phyloP scores from a whole-genome alignment of 2,329 filamentous ascomycete genomes.

The Monosporascus sp. region DNA sequence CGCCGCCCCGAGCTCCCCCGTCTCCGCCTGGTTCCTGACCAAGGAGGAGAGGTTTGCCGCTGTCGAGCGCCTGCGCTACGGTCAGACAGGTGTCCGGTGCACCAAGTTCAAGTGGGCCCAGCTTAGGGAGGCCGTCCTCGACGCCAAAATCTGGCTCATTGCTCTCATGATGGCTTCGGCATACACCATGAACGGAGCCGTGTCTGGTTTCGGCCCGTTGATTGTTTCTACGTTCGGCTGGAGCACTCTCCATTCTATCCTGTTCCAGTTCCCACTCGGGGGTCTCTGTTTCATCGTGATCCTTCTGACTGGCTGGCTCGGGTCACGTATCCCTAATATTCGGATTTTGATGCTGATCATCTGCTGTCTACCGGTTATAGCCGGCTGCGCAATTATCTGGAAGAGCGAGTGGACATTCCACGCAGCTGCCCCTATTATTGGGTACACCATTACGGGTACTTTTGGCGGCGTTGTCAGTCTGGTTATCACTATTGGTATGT shows the following conservation, averaged over 20 bases:
- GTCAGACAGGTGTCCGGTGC: conserved; percentile 59
- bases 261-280: conserved; percentile 71
- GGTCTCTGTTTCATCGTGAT: conserved; percentile 63
- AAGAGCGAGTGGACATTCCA: conserved; percentile 59
- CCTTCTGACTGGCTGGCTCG: conserved; percentile 59
- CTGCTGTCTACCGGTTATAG: conserved; percentile 68
- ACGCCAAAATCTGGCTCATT: conserved; percentile 59
- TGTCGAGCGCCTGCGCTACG: conserved; percentile 55
- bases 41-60: conserved; percentile 57
- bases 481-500: conserved; percentile 46
- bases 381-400: conserved; percentile 71
- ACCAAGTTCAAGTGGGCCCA: conserved; percentile 55
- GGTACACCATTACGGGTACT: conserved; percentile 67
- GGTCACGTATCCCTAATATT: conserved; percentile 54
- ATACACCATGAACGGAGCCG: conserved; percentile 67
- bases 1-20: conserved; percentile 58
- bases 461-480: conserved; percentile 65
- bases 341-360: conserved; percentile 59
- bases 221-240: conserved; percentile 70
- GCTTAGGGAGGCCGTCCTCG: conserved; percentile 50
- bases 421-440: conserved; percentile 60
- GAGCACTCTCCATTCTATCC: conserved; percentile 56
- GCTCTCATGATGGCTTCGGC: conserved; percentile 64
- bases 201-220: conserved; percentile 64
- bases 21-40: conserved; percentile 63